Base-by-base conservation (phyloP, 306 rosid species). In the Quercus glauca region DNA sequence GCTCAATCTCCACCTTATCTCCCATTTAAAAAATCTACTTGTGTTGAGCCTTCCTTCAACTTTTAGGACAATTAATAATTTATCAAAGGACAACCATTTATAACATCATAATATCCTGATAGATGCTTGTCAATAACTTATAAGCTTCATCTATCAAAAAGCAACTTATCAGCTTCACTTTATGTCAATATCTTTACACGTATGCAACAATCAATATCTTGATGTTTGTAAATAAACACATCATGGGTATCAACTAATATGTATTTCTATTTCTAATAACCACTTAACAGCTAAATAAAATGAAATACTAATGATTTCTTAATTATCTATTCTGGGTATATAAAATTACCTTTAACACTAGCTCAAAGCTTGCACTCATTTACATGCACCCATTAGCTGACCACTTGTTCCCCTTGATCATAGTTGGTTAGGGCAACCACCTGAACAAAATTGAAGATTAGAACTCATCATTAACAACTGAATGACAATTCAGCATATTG, bases 391-490 rank as follows among this genome's bases (percentile, higher is more conserved):
- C 99, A 96, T 83, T 96, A 85, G 90, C 73, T 78, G 98, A 96
- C 99, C 99, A 91, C 84, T 96, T 91, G 69, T 96, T 96, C 71
- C 99, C 99, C 83, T 76, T 89, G 79, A 96, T 91, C 81, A 96
- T 94, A 1, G 41, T 8, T 35, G 41, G 9, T 6, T 35, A 35
- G 94, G 97, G 77, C 99, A 93, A 68, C 99, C 99, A 81, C 99
- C 99, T 96, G 90, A 78, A 91, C 71, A 20, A 69, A 83, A 55
- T 33, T 74, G 5, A 80, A 82, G 74, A 55, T 25, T 58, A 59
- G 18, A 13, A 63, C 37, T 51, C n/a, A 73, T 33, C 13, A 28
- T 31, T 57, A 12, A 13, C 25, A 33, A 41, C 37, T 1, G 5
- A 19, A 55, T 60, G 41, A 51, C 59, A 20, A 25, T 2, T 7